Base-by-base conservation (phyloP, 2,329 filamentous ascomycete species). In the Trichoderma lentiforme region DNA sequence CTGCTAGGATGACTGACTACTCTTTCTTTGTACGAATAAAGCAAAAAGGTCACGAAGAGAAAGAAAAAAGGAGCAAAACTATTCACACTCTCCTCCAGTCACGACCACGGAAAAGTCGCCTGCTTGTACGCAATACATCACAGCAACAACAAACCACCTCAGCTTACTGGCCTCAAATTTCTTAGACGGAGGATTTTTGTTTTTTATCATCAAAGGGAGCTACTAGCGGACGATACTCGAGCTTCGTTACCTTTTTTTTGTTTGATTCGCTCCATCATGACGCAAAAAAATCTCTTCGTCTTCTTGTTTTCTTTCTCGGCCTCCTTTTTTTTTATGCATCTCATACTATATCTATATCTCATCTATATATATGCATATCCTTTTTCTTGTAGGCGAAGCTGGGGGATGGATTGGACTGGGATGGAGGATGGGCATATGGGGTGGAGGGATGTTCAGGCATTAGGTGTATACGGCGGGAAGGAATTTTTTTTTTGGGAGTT, bases 171-270 rank as follows among this genome's bases (percentile, higher is more conserved):
- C 24, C 26, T 26, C 39, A 51, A 47, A 21, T 51, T 61, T 63
- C 57, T 63, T 71, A 71, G 68, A 71, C 47, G n/a, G 43, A 26
- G 68, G 58, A 64, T 56, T 71, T 58, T 36, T 21, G 18, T 47
- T 43, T 32, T 56, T 34, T 24, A 12, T 14, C 58, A 64, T 64
- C 62, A 72, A 34, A 72, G 58, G 58, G 47, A 64, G 51, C 62
- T 57, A 64, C 36, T 39, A 71, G 60, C 68, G 62, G 70, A 68
- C 43, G 57, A 39, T 64, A 14, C 8, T 62, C 28, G 28, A 43
- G 11, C 30, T 63, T 68, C 32, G 26, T 61, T 51, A 6, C 21
- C 32, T 47, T 47, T 15, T 30, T 24, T 39, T 63, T 28, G 2
- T 47, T 56, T 30, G 21, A 47, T 47, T 47, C 8, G 43, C 43